Evolutionary conservation across 2,329 filamentous ascomycete genomes (phyloP).

Genomic region (Tolypocladium guangdongense): DNA sequence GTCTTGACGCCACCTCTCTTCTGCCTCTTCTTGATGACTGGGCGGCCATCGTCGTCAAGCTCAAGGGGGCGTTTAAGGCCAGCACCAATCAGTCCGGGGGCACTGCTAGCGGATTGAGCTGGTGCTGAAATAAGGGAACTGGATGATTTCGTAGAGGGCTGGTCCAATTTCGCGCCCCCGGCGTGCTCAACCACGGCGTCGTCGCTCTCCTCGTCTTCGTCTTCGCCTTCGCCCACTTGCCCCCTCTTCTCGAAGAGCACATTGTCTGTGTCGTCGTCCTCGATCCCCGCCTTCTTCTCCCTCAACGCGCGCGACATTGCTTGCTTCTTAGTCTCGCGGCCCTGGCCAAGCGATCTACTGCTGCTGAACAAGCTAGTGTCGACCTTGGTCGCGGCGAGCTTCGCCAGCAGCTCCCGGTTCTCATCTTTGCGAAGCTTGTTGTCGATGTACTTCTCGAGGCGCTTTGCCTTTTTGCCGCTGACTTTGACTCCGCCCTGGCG

Average conservation of each 20-base stretch:
- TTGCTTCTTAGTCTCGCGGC: constrained; percentile 60
- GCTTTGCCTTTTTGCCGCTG: constrained; percentile 55
- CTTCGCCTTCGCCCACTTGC: constrained; percentile 18
- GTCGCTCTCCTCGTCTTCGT: constrained; percentile 14
- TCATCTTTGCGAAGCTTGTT: constrained; percentile 93
- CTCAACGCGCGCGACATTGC: constrained; percentile 50
- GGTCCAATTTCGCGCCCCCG: constrained; percentile 3
- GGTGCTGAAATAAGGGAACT: constrained; percentile 2
- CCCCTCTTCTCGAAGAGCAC: constrained; percentile 38
- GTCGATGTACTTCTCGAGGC: constrained; percentile 63
- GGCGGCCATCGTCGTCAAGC: constrained; percentile 65
- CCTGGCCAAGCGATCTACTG: constrained; percentile 64
- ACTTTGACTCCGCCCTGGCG: constrained; percentile 41
- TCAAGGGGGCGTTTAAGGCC: constrained; percentile 84
- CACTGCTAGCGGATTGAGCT: constrained; percentile 1
- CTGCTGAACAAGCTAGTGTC: constrained; percentile 76
- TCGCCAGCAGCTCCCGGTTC: constrained; percentile 71
- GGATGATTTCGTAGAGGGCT: constrained; percentile 1
- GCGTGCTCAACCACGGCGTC: constrained; percentile 10
- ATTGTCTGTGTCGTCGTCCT: constrained; percentile 31
- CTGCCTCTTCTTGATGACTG: constrained; percentile 74
- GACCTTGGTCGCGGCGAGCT: constrained; percentile 66
- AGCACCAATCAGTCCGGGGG: constrained; percentile 42
- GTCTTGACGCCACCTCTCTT: constrained; percentile 52
- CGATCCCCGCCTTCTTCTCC: constrained; percentile 54